These are phyloP conservation scores for Cenchrus americanus DNA, from an alignment of 176 grass and related monocot genomes.

Conservation along the genomic window DNA sequence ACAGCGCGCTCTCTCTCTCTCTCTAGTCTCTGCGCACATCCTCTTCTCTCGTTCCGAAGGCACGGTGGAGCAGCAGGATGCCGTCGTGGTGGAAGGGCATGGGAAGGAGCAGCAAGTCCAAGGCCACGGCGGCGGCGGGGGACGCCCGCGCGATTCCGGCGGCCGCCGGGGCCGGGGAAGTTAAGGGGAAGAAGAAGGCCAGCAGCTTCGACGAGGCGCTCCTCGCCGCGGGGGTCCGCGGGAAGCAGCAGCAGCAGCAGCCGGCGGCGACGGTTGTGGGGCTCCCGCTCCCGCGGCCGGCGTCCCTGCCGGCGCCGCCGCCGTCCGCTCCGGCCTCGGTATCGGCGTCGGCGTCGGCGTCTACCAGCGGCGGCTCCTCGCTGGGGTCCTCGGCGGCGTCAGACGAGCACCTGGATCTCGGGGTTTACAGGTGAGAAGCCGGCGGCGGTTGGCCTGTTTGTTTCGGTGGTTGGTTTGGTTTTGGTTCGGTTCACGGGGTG, in stretches of 20 bases:
- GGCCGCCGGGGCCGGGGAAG: background rate
- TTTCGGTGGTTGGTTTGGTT: conserved; percentile 20
- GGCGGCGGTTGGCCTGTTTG: background rate
- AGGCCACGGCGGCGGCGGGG: background rate
- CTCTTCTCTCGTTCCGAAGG: background rate
- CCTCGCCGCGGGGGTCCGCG: background rate
- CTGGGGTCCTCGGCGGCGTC: conserved; percentile 63
- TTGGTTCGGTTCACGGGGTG: conserved; percentile 17
- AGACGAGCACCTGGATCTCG: conserved; percentile 69
- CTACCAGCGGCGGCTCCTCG: conserved; percentile 55
- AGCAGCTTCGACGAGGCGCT: conserved; percentile 71
- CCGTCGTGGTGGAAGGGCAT: conserved; percentile 73
- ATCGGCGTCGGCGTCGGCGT: conserved; percentile 15
- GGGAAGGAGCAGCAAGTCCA: conserved; percentile 17
- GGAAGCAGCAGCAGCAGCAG: background rate
- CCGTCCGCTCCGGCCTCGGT: conserved; percentile 31
- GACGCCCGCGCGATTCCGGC: background rate
- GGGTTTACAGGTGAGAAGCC: conserved; percentile 50
- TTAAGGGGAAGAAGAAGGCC: conserved; percentile 39
- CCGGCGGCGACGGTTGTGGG: background rate
- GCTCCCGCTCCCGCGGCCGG: conserved; percentile 65
- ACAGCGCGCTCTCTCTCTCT: background rate
- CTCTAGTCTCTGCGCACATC: background rate
- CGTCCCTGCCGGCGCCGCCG: conserved; percentile 42
- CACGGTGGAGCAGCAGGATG: conserved; percentile 43